Evolutionary conservation across 306 rosid genomes (phyloP).

Genomic region (Lagenaria siceraria): DNA sequence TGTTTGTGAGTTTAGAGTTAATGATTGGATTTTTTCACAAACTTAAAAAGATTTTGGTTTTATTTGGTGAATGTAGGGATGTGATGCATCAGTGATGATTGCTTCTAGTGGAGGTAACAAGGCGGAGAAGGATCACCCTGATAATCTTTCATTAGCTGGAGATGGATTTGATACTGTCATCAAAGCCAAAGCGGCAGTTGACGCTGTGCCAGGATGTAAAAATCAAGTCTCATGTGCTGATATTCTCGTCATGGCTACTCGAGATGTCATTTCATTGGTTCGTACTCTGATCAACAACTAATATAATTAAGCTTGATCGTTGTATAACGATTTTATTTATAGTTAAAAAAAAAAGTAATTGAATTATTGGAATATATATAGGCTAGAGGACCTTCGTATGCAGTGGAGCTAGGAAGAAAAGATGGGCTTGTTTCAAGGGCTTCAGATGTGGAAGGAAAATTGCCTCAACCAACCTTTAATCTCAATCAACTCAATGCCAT

Average conservation of each 20-base stretch:
- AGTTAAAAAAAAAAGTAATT: no score
- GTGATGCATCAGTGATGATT: slow-evolving; percentile 50
- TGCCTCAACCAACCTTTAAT: slow-evolving; percentile 43
- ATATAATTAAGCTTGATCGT: no score
- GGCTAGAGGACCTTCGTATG: slow-evolving; percentile 48
- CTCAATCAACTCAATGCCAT: slow-evolving; percentile 45
- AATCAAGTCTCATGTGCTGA: slow-evolving; percentile 68
- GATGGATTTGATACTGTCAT: slow-evolving; percentile 65
- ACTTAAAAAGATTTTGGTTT: no score
- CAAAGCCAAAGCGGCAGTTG: slow-evolving; percentile 53
- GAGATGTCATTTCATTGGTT: slow-evolving; percentile 54
- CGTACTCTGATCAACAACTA: no score
- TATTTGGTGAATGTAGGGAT: slow-evolving; percentile 23
- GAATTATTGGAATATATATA: no score
- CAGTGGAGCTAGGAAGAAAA: slow-evolving; percentile 54
- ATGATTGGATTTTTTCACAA: no score
- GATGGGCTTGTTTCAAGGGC: slow-evolving; percentile 50
- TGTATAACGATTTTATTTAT: no score
- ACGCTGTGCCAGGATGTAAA: slow-evolving; percentile 36
- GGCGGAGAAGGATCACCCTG: slow-evolving; percentile 61
- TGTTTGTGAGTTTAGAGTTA: no score
- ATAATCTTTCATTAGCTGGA: slow-evolving; percentile 58
- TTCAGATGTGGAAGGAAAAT: slow-evolving; percentile 40
- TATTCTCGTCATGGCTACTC: slow-evolving; percentile 59
- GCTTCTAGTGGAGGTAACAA: slow-evolving; percentile 25